Conservation (phyloP, 139 green algal species). For the Asterochloris sp. region DNA sequence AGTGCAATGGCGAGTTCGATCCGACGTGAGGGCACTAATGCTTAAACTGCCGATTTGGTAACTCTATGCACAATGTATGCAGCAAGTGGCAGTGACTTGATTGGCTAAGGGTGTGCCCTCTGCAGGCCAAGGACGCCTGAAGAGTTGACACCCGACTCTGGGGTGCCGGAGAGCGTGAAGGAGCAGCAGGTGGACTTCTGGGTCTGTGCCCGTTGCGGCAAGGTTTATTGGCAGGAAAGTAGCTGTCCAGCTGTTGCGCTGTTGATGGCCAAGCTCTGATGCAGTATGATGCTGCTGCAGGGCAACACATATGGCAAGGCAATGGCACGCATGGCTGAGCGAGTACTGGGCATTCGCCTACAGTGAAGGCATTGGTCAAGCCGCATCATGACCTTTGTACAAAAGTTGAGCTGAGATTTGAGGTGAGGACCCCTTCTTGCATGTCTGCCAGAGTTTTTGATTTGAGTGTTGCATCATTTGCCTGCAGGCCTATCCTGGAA, state of each 20-base stretch:
- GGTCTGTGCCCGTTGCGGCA: constrained; percentile 30
- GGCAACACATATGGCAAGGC: constrained; percentile 16
- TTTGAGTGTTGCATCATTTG: too few relatives aligned
- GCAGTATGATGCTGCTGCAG: constrained; percentile 3
- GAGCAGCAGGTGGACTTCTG: constrained; percentile 37
- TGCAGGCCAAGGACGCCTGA: constrained; percentile 12
- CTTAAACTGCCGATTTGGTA: background rate
- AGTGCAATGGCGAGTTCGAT: constrained; percentile 53
- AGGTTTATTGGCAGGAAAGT: constrained; percentile 37
- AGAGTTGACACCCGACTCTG: constrained; percentile 21
- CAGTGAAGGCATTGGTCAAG: too few relatives aligned
- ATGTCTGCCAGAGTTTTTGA: too few relatives aligned
- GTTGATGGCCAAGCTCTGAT: constrained; percentile 20
- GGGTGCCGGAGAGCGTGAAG: constrained; percentile 24
- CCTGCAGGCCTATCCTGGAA: too few relatives aligned
- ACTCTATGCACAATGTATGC: background rate
- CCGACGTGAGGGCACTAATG: background rate
- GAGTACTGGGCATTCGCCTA: background rate
- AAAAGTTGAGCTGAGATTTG: too few relatives aligned
- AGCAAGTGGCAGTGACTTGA: background rate
- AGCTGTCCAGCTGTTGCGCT: constrained; percentile 4
- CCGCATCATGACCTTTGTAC: too few relatives aligned
- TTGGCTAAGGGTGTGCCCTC: background rate
- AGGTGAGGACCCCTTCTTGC: too few relatives aligned
- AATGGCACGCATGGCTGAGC: background rate